A percentile compares a stretch with the other conserved stretches of the same genome.
phyloP scores from a whole-genome alignment of 2,329 filamentous ascomycete species.

The Fusarium nanum region DNA sequence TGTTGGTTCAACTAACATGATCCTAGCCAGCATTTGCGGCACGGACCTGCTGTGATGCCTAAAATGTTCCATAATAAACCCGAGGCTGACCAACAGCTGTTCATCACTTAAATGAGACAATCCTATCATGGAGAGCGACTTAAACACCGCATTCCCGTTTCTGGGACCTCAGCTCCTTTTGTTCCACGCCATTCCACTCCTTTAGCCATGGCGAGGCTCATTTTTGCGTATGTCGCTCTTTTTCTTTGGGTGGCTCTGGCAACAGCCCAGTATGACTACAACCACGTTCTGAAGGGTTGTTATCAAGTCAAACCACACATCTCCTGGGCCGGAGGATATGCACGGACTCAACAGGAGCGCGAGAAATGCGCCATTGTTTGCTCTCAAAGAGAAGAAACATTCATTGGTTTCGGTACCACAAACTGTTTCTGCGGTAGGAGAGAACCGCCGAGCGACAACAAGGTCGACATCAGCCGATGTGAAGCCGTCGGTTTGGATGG shows the following conservation, averaged over 20 bases:
- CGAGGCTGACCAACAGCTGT: slow-evolving; percentile 4
- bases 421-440: not conserved
- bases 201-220: slow-evolving; percentile 14
- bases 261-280: slow-evolving; percentile 6
- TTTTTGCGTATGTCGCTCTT: not conserved
- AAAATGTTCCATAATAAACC: slow-evolving; percentile 12
- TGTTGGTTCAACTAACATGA: slow-evolving; percentile 7
- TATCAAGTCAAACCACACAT: not conserved
- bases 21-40: slow-evolving; percentile 11
- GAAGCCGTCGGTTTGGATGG: not conserved
- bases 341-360: not conserved
- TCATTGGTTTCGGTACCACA: not conserved
- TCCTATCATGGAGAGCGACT: slow-evolving; percentile 2
- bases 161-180: not conserved
- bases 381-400: too few relatives aligned
- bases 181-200: slow-evolving; percentile 1
- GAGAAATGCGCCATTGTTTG: not conserved
- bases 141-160: slow-evolving; percentile 20
- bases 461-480: not conserved
- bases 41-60: slow-evolving; percentile 21
- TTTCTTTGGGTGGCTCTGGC: slow-evolving; percentile 15
- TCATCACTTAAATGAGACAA: not conserved
- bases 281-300: slow-evolving; percentile 1
- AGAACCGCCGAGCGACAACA: not conserved
- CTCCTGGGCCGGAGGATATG: not conserved